These are phyloP conservation scores for Astragalus glycyphyllos DNA, from an alignment of 306 rosid genomes.

Conservation along the genomic window DNA sequence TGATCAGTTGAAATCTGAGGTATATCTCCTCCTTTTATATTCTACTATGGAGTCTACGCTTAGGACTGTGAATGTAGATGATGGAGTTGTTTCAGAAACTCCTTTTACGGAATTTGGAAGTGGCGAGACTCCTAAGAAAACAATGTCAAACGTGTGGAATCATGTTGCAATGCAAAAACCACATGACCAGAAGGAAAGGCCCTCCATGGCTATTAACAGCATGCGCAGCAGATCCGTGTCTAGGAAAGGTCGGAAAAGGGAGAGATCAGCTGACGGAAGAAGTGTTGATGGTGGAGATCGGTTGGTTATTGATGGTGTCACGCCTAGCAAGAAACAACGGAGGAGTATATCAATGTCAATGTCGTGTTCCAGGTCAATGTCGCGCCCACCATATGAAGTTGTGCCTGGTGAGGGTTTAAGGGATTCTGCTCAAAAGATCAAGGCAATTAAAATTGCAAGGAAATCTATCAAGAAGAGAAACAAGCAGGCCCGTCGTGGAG, in stretches of 20 bases:
- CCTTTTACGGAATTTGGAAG: conserved; percentile 81
- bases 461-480: conserved; percentile 74
- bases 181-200: conserved; percentile 84
- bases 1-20: no score
- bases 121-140: conserved; percentile 55
- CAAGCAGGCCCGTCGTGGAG: conserved; percentile 85
- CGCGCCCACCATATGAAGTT: conserved; percentile 70
- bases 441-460: conserved; percentile 70
- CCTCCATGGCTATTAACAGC: conserved; percentile 64
- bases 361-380: conserved; percentile 62
- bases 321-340: conserved; percentile 73
- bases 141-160: background rate
- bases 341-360: conserved; percentile 46
- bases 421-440: conserved; percentile 74
- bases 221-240: no score
- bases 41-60: no score
- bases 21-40: no score
- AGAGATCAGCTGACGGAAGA: conserved; percentile 61
- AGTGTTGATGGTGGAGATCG: conserved; percentile 47
- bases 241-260: conserved; percentile 73
- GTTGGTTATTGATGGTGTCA: conserved; percentile 74
- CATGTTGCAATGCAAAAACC: conserved; percentile 83
- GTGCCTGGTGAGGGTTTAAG: conserved; percentile 85
- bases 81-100: conserved; percentile 8
- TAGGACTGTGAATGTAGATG: no score